Evolutionary conservation across 2,329 filamentous ascomycete species (phyloP), one percentile per base, ranked within the genome.

Genomic region (Colletotrichum sp.): DNA sequence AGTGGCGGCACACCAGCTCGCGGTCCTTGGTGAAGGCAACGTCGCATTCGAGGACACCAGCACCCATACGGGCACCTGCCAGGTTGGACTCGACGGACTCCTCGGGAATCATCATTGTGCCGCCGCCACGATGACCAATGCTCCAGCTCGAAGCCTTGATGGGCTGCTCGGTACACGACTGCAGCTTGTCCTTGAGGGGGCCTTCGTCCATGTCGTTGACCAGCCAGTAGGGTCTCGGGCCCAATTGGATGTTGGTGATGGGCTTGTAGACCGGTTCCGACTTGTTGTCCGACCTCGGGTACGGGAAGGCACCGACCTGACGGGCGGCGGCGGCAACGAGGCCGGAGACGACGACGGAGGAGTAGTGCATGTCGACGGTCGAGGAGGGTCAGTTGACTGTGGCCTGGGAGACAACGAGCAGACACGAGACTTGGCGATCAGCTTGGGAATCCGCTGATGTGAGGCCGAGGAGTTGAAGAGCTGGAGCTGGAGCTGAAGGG

Each of bases 1-100:
- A 89, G 84, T 94, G 92, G 63, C 92, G 89, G 84, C 92, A 94
- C 59, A 94, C 92, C n/a, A 94, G 89, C 80, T 91, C 84, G 34
- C 87, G 87, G 82, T 94, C 92, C 77, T 86, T 88, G 74, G 92
- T 94, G 84, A 94, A 94, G 43, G 90, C 87, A 18, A 93, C 92
- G 81, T 94, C 92, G 82, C 92, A 94, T 83, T 94, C 92, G 67
- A 92, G 87, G 58, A 93, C 87, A 56, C 92, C 92, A 7, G 92
- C 90, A 34, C 92, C 92, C 92, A 93, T 93, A 24, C 92, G 87
- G n/a, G 90, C 88, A 55, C 92, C 92, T 1, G 92, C 92, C 67
- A 90, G 82, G 79, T 90, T 87, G 7, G 90, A 90, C 82, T 93
- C 87, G 61, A 85, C 81, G 36, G 90, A 91, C 83, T 94, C 90